Conservation (phyloP, 257 asterid species). For the Ehretia macrophylla region DNA sequence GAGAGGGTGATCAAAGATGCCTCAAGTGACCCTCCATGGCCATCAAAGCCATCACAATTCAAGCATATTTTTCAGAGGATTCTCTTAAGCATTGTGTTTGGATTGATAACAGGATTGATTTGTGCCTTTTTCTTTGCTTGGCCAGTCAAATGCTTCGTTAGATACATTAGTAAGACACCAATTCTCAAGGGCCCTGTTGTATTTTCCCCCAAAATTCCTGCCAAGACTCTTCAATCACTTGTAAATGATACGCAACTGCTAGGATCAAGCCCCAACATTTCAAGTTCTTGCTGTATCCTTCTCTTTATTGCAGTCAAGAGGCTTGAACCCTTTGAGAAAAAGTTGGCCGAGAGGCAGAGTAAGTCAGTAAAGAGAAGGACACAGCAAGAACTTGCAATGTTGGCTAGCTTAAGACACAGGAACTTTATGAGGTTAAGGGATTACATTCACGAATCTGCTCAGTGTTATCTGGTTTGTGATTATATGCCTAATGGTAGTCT, state of each 20-base stretch:
- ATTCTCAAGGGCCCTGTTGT: constrained; percentile 61
- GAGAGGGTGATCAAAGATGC: constrained; percentile 27
- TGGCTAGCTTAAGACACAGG: constrained; percentile 69
- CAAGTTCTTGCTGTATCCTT: too few relatives aligned
- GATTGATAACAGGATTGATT: constrained; percentile 48
- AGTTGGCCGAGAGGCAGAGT: constrained; percentile 22
- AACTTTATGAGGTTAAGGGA: constrained; percentile 92
- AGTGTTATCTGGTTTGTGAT: constrained; percentile 60
- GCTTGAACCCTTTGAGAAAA: constrained; percentile 51
- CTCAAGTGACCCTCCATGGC: neutral
- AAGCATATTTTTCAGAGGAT: neutral
- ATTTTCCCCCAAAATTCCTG: constrained; percentile 69
- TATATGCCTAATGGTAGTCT: constrained; percentile 71
- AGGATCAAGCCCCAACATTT: constrained; percentile 61
- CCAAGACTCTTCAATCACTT: constrained; percentile 57
- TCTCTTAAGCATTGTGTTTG: constrained; percentile 2
- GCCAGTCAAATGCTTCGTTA: constrained; percentile 48
- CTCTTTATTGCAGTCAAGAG: constrained; percentile 73
- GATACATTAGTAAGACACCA: constrained; percentile 66
- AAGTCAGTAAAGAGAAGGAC: constrained; percentile 46
- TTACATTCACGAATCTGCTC: constrained; percentile 52
- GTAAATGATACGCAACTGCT: constrained; percentile 50
- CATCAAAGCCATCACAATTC: neutral
- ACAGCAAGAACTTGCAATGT: constrained; percentile 55
- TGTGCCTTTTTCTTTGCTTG: constrained; percentile 55